Evolutionary conservation across 2,329 filamentous ascomycete species (phyloP).

Genomic region (Cadophora gregata): DNA sequence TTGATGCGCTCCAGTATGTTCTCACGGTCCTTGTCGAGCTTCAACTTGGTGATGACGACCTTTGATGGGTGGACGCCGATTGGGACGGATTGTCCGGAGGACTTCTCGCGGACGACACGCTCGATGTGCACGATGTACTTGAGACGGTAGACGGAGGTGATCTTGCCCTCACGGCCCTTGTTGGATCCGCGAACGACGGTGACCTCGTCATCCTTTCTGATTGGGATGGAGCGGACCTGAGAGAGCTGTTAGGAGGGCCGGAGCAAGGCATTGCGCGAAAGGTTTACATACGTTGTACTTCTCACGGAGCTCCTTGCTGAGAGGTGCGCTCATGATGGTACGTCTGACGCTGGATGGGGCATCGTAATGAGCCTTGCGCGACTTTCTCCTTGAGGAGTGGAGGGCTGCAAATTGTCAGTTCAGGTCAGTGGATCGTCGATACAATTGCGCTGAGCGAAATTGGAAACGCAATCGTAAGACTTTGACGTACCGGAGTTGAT

Average conservation of each 20-base stretch:
- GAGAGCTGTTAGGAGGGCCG: conserved; percentile 25
- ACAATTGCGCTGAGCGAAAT: background rate
- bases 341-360: conserved; percentile 94
- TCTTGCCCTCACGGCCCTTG: conserved; percentile 99
- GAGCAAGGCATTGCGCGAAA: background rate
- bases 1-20: conserved; percentile 85
- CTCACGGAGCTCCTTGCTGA: conserved; percentile 96
- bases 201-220: conserved; percentile 98
- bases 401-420: conserved; percentile 53
- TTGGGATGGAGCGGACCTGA: conserved; percentile 91
- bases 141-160: conserved; percentile 96
- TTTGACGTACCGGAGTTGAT: conserved; percentile 62
- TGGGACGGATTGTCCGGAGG: conserved; percentile 93
- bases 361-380: conserved; percentile 97
- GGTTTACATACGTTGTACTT: conserved; percentile 90
- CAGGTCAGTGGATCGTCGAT: background rate
- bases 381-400: conserved; percentile 93
- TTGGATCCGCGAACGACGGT: conserved; percentile 88
- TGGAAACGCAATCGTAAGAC: conserved; percentile 16
- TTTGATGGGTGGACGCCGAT: conserved; percentile 96
- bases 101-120: conserved; percentile 96
- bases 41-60: conserved; percentile 98
- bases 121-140: conserved; percentile 98
- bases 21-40: conserved; percentile 96
- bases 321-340: conserved; percentile 94